phyloP scores from a whole-genome alignment of 768 basidiomycete genomes.

The Rhodotorula diobovata region DNA sequence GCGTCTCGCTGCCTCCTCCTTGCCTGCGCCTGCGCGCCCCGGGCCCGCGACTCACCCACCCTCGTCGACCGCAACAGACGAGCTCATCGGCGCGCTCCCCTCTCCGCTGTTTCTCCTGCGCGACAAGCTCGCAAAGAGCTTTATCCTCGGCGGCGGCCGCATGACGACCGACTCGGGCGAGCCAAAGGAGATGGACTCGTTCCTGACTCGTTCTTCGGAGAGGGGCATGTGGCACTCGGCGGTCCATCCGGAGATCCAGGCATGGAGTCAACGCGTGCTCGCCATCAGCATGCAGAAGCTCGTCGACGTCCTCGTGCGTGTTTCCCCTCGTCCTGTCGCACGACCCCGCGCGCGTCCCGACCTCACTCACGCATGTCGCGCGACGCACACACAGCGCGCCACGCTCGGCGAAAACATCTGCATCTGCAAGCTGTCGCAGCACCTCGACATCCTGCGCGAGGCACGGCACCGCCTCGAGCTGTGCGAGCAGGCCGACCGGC shows the following conservation, averaged over 20 bases:
- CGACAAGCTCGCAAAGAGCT: slow-evolving; percentile 32
- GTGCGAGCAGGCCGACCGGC: slow-evolving; percentile 37
- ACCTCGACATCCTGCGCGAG: slow-evolving; percentile 34
- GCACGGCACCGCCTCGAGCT: slow-evolving; percentile 23
- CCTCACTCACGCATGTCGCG: neutral
- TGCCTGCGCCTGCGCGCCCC: neutral
- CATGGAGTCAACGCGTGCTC: slow-evolving; percentile 30
- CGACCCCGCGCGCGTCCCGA: neutral
- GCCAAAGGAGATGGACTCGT: slow-evolving; percentile 34
- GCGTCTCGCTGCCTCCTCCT: neutral
- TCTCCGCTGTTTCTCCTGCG: slow-evolving; percentile 23
- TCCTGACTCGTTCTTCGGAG: slow-evolving; percentile 20
- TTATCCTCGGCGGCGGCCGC: slow-evolving; percentile 29
- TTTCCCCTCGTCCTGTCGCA: neutral
- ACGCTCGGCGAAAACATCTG: slow-evolving; percentile 33
- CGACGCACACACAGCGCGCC: slow-evolving; percentile 10
- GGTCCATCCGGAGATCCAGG: slow-evolving; percentile 30
- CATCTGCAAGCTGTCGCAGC: slow-evolving; percentile 33
- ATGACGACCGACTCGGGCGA: slow-evolving; percentile 26
- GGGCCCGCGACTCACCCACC: neutral
- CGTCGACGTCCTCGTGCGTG: slow-evolving; percentile 36
- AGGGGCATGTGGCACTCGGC: slow-evolving; percentile 24
- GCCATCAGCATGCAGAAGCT: slow-evolving; percentile 36
- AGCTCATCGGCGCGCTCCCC: slow-evolving; percentile 34
- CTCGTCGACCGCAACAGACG: slow-evolving; percentile 5